Evolutionary conservation across 805 yeast genomes (phyloP), one percentile per base, ranked within the genome.

Genomic region (Wickerhamiella domercqiae): DNA sequence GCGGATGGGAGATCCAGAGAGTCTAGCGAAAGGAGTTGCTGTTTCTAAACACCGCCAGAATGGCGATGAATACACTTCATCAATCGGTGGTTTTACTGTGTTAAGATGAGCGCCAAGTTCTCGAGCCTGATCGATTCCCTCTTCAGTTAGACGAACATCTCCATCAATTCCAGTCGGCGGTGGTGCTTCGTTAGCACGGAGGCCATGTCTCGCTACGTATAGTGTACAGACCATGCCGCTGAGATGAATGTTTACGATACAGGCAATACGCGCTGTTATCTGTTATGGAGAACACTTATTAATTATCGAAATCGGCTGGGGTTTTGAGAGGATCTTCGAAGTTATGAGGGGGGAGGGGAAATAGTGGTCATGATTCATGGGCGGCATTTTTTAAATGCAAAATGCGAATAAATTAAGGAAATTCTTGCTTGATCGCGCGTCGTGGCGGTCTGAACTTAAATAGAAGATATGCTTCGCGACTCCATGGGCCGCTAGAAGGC

Each of bases 11-110:
- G 79, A 47, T 4, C 66, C 73, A 13, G 83, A 57, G 20, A 54
- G 53, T 31, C 71, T 62, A 1, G 93, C 73, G 11, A 76, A 64
- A 2, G 94, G 93, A 7, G 67, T 58, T 5, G 78, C 66, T 0
- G 97, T 86, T 51, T 90, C 82, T 5, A 84, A 62, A 55, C 97
- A 90, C 41, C 97, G 64, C 54, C 81, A 84, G 55, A 84, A 86
- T 0, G 97, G 97, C 14, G 93, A 78, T 0, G 78, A 59, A 44
- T 83, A 67, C 7, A 90, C 67, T 9, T 24, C 11, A 24, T 9
- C 9, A n/a, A 30, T 16, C 18, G 11, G 21, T 6, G 33, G 33
- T 14, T 21, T 13, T 14, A 30, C 7, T 5, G 20, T 5, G 21
- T 44, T 44, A 14, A 86, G 50, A 51, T 67, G 77, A 19, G 60